phyloP scores from a whole-genome alignment of 2,329 filamentous ascomycete genomes.

The Botrytis paeoniae region DNA sequence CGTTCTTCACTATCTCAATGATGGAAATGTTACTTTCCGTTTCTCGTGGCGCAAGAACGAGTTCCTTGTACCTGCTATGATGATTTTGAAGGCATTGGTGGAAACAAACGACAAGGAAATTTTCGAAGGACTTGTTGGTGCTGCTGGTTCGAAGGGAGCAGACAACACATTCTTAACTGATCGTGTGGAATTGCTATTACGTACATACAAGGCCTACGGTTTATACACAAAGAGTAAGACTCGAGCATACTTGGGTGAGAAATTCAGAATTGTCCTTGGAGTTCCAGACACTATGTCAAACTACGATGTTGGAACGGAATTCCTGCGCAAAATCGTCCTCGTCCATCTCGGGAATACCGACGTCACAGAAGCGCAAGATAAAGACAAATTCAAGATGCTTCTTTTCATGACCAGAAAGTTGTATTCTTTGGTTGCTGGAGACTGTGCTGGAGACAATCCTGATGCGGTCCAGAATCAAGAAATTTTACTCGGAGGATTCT shows the following conservation, averaged over 20 bases:
- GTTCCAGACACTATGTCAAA: conserved; percentile 81
- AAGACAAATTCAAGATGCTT: conserved; percentile 90
- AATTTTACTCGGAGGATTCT: conserved; percentile 84
- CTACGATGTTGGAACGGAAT: conserved; percentile 87
- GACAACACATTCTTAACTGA: conserved; percentile 93
- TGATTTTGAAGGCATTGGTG: conserved; percentile 91
- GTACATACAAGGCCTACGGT: conserved; percentile 89
- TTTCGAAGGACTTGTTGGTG: conserved; percentile 86
- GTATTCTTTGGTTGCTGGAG: conserved; percentile 87
- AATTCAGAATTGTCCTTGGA: conserved; percentile 84
- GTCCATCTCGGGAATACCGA: conserved; percentile 86
- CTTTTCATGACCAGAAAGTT: conserved; percentile 96
- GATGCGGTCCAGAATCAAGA: conserved; percentile 97
- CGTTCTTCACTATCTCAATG: conserved; percentile 89
- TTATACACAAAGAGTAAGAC: conserved; percentile 81
- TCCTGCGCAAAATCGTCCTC: conserved; percentile 83
- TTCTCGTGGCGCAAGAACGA: conserved; percentile 99
- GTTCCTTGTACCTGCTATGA: conserved; percentile 92
- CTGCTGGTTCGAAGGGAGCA: conserved; percentile 69
- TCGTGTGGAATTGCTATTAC: conserved; percentile 83
- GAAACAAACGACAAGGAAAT: conserved; percentile 97
- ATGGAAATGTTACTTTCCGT: conserved; percentile 93
- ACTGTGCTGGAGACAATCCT: conserved; percentile 91
- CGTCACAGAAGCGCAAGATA: conserved; percentile 79
- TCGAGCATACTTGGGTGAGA: conserved; percentile 80